Evolutionary conservation across 139 green algal genomes (phyloP).

Genomic region (Volvox reticuliferus): DNA sequence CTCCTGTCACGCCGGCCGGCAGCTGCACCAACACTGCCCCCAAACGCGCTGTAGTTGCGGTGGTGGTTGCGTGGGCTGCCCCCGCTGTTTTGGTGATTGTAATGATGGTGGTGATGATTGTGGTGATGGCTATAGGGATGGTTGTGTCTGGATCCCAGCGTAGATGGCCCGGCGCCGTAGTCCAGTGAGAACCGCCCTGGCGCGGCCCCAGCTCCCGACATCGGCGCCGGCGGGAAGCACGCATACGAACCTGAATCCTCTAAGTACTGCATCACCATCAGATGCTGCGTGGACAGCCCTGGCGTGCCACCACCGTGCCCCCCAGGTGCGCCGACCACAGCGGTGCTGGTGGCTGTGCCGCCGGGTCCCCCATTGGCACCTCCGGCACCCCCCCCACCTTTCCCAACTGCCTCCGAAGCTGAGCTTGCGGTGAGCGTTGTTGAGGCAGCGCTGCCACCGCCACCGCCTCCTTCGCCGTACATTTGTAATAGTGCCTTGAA

Average conservation of each 20-base stretch:
- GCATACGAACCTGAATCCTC: constrained; percentile 36
- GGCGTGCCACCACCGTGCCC: neutral
- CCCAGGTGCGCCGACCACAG: too few species aligned
- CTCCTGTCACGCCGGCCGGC: neutral
- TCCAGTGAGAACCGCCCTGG: constrained; percentile 6
- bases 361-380: neutral
- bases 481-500: constrained; percentile 58
- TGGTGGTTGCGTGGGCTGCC: neutral
- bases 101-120: neutral
- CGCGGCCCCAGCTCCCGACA: neutral
- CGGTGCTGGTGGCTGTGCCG: too few species aligned
- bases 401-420: neutral
- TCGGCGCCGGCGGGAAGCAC: neutral
- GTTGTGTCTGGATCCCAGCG: neutral
- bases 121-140: neutral
- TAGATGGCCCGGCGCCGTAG: neutral
- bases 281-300: constrained; percentile 32
- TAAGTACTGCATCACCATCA: constrained; percentile 49
- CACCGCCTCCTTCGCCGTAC: constrained; percentile 32
- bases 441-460: constrained; percentile 15
- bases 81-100: neutral
- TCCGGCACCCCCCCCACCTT: neutral
- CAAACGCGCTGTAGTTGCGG: neutral
- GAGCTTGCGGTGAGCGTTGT: constrained; percentile 23
- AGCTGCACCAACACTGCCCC: neutral